Conservation (phyloP, 2,329 filamentous ascomycete genomes). For the Ceratocystis eucalypticola region DNA sequence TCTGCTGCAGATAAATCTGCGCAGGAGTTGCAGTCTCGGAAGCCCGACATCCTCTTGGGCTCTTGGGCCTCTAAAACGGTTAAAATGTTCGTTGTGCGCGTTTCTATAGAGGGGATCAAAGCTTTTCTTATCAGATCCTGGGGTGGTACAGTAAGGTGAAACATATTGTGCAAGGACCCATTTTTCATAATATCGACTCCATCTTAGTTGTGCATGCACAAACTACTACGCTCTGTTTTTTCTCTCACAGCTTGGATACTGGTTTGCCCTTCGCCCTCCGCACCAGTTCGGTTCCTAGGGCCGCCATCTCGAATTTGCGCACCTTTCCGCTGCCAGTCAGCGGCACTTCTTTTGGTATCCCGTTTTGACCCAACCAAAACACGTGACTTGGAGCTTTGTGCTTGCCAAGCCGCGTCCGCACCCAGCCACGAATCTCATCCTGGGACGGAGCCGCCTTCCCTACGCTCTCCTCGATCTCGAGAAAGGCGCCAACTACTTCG, state of each 20-base stretch:
- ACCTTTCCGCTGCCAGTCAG: conserved; percentile 62
- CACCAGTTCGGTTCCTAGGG: conserved; percentile 41
- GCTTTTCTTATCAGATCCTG: conserved; percentile 9
- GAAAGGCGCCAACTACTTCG: conserved; percentile 57
- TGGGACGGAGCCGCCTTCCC: conserved; percentile 30
- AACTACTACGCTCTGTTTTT: not conserved
- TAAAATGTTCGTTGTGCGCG: not conserved
- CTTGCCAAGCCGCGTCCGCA: conserved; percentile 44
- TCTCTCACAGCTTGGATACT: conserved; percentile 27
- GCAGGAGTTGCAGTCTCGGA: not conserved
- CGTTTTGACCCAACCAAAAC: conserved; percentile 59
- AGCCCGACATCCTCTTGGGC: not conserved
- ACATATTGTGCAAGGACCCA: not conserved
- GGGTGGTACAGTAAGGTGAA: not conserved
- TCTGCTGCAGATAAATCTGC: not conserved
- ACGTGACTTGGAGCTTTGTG: conserved; percentile 60
- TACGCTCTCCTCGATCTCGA: conserved; percentile 29
- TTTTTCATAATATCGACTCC: not conserved
- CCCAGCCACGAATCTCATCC: conserved; percentile 49
- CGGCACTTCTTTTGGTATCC: conserved; percentile 42
- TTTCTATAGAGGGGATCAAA: not conserved
- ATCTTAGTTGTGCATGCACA: not conserved
- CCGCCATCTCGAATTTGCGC: conserved; percentile 51
- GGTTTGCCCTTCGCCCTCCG: conserved; percentile 30
- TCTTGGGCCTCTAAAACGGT: no score